These are phyloP conservation scores for Phascolomyces articulosus DNA, from an alignment of 371 early-diverging fungal genomes.

Conservation along the genomic window DNA sequence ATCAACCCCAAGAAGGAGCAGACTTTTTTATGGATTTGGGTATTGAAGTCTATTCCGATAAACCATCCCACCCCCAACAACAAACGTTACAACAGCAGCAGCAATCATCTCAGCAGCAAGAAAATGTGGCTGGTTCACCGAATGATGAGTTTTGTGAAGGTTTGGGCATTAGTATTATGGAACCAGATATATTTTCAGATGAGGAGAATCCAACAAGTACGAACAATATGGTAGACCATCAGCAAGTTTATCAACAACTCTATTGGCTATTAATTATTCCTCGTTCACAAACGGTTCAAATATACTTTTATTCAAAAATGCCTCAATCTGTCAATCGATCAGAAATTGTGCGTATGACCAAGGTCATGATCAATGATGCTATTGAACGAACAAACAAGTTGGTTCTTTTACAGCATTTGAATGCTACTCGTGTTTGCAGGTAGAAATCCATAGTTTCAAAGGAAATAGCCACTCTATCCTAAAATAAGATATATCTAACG, in stretches of 20 bases:
- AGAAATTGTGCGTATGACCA: constrained; percentile 59
- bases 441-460: too few species aligned
- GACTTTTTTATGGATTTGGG: constrained; percentile 9
- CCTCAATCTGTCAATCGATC: constrained; percentile 59
- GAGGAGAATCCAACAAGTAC: not conserved
- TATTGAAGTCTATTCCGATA: not conserved
- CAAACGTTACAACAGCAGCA: constrained; percentile 3
- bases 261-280: constrained; percentile 77
- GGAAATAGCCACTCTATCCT: too few species aligned
- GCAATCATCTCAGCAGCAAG: not conserved
- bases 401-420: constrained; percentile 65
- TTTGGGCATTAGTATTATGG: constrained; percentile 48
- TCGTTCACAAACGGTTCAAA: constrained; percentile 54
- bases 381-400: constrained; percentile 72
- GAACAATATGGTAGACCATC: not conserved
- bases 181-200: constrained; percentile 20
- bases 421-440: constrained; percentile 72
- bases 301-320: constrained; percentile 75
- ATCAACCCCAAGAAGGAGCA: not conserved
- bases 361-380: constrained; percentile 60
- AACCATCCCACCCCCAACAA: not conserved
- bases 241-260: constrained; percentile 24
- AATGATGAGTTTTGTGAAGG: constrained; percentile 51
- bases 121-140: not conserved
- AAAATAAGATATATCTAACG: not conserved